Conservation (phyloP, 2,329 filamentous ascomycete genomes). For the Fusarium staphyleae region DNA sequence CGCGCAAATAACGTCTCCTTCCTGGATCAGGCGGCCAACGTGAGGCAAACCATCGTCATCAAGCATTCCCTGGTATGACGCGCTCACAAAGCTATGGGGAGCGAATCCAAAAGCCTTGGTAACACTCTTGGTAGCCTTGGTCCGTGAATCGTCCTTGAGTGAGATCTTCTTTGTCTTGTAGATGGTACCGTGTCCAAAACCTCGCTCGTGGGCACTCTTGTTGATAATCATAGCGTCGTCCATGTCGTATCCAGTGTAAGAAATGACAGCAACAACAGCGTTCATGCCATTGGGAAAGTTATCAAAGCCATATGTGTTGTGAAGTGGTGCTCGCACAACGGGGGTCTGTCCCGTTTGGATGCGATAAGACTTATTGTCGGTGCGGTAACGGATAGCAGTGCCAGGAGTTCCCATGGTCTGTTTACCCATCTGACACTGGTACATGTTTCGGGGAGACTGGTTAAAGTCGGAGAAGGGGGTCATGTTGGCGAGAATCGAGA, state of each 20-base stretch:
- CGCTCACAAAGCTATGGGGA: constrained; percentile 74
- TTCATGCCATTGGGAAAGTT: constrained; percentile 98
- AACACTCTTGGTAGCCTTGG: constrained; percentile 70
- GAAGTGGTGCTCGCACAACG: constrained; percentile 86
- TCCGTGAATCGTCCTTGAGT: constrained; percentile 79
- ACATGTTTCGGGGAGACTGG: constrained; percentile 98
- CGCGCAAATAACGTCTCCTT: constrained; percentile 86
- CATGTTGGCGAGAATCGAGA: constrained; percentile 98
- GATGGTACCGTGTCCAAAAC: constrained; percentile 93
- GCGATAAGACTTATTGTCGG: constrained; percentile 96
- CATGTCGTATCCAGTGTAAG: constrained; percentile 99
- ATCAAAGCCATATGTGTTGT: constrained; percentile 96
- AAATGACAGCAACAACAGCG: constrained; percentile 95
- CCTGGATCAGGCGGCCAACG: constrained; percentile 77
- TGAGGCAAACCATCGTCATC: constrained; percentile 88
- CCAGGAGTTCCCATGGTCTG: constrained; percentile 98
- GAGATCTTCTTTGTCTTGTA: constrained; percentile 97
- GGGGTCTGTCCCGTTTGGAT: constrained; percentile 96
- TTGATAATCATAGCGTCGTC: constrained; percentile 99
- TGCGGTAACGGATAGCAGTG: constrained; percentile 82
- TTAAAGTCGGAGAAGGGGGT: constrained; percentile 99
- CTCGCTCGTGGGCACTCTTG: constrained; percentile 94
- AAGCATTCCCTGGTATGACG: constrained; percentile 73
- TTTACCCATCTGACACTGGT: constrained; percentile 99
- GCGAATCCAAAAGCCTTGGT: constrained; percentile 92